Evolutionary conservation across 2,329 filamentous ascomycete genomes (phyloP), one percentile per base, ranked within the genome.

Genomic region (Keithomyces neogunnii): DNA sequence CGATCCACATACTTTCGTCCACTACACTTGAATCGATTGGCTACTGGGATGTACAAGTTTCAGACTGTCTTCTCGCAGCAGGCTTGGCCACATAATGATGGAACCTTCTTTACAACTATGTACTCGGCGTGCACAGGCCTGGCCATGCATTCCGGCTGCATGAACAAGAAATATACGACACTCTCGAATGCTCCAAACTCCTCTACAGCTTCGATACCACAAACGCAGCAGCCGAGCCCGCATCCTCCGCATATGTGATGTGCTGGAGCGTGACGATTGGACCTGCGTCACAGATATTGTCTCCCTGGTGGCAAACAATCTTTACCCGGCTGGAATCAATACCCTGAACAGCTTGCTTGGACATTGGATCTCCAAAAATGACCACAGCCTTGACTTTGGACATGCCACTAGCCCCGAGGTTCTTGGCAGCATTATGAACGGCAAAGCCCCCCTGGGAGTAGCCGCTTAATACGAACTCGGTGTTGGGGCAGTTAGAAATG

Each of bases 301-400:
- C 63, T 5, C 59, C 61, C 4, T 47, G 38, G 38, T 65, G 62
- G 51, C 63, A 65, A 33, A 63, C 48, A 26, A 60, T 53, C 9
- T 56, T 52, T 28, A 62, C 55, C 30, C 54, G 54, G 8, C 51
- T 55, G 10, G 53, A 8, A 26, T 59, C 58, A 40, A 62, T 54
- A 19, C 59, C 62, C 35, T 53, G 33, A 10, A 65, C 48, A 8
- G 60, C 42, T 19, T 50, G 43, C n/a, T 58, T 53, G 3, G 61
- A 51, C 30, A 54, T 52, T 2, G 60, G 64, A 47, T 66, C 64
- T 19, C 64, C 64, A 30, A 66, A 66, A 51, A 65, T 56, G 19
- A 66, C 62, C n/a, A 62, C 60, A 47, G 63, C 61, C 39, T 55
- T 60, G 52, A 64, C 55, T 31, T 56, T 61, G 29, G 57, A 55